A percentile compares a stretch with the other conserved stretches of the same genome.
These are phyloP conservation scores for Nicotiana sylvestris DNA, from an alignment of 257 asterid species.

Conservation along the genomic window DNA sequence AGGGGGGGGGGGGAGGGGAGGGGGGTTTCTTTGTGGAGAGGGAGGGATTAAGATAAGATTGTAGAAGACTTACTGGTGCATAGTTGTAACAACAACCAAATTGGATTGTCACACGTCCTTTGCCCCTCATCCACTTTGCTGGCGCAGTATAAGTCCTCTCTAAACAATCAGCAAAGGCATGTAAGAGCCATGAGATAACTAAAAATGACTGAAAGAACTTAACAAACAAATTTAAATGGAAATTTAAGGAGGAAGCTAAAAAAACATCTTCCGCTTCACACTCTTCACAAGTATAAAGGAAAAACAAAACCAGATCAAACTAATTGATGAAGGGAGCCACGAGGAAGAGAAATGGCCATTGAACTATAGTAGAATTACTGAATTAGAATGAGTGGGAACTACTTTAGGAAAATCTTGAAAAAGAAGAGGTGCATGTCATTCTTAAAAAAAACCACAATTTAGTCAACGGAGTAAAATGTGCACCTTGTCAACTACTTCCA, in stretches of 20 bases:
- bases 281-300: not conserved
- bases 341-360: not conserved
- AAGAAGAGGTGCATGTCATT: not conserved
- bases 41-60: not conserved
- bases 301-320: not conserved
- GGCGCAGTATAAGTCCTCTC: slow-evolving; percentile 40
- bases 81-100: slow-evolving; percentile 50
- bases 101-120: slow-evolving; percentile 43
- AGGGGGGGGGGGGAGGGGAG: no score
- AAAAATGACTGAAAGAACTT: not conserved
- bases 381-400: not conserved
- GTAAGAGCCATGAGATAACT: not conserved
- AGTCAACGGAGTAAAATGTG: not conserved
- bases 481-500: not conserved
- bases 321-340: slow-evolving; percentile 1
- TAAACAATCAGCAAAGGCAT: slow-evolving; percentile 6
- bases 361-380: not conserved
- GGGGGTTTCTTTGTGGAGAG: not conserved
- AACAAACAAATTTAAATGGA: not conserved
- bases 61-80: slow-evolving; percentile 19
- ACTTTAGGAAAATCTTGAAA: not conserved
- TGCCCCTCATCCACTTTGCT: slow-evolving; percentile 43
- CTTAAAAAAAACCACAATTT: not conserved
- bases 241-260: not conserved
- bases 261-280: not conserved